phyloP scores from a whole-genome alignment of 2,329 filamentous ascomycete species.

The Emmonsia crescens region DNA sequence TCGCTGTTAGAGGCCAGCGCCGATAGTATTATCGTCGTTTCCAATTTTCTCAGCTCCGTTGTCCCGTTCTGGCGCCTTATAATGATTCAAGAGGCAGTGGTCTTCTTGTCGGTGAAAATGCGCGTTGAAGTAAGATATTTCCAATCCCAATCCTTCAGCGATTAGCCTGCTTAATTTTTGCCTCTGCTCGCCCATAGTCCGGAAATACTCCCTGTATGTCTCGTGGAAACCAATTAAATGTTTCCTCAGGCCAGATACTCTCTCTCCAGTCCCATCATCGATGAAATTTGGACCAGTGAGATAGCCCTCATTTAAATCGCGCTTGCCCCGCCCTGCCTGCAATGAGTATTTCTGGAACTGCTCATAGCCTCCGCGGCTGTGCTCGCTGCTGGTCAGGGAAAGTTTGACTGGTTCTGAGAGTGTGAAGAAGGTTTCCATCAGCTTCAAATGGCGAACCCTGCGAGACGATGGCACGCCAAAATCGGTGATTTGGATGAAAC shows the following conservation, averaged over 20 bases:
- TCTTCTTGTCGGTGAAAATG: constrained; percentile 1
- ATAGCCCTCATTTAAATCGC: constrained; percentile 3
- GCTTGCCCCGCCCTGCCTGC: neutral
- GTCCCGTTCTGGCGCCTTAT: neutral
- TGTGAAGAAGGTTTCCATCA: neutral
- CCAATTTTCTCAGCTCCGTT: neutral
- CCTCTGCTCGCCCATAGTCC: neutral
- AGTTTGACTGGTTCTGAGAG: neutral
- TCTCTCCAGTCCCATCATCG: neutral
- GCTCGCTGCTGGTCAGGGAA: neutral
- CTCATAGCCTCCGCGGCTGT: constrained; percentile 2
- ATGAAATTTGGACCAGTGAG: neutral
- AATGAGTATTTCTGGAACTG: neutral
- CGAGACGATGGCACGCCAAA: neutral
- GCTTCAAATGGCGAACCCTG: neutral
- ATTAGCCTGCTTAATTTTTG: neutral
- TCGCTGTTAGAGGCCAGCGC: constrained; percentile 37
- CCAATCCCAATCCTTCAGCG: neutral
- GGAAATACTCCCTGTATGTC: neutral
- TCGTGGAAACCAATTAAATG: neutral
- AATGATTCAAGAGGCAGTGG: constrained; percentile 2
- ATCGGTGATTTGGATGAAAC: neutral
- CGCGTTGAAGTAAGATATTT: neutral
- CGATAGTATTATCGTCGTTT: neutral
- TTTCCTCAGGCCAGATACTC: neutral